A percentile compares a stretch with the other conserved stretches of the same genome.
Conservation (phyloP, 1,284 basidiomycete species). For the Ustanciosporium gigantosporum region DNA sequence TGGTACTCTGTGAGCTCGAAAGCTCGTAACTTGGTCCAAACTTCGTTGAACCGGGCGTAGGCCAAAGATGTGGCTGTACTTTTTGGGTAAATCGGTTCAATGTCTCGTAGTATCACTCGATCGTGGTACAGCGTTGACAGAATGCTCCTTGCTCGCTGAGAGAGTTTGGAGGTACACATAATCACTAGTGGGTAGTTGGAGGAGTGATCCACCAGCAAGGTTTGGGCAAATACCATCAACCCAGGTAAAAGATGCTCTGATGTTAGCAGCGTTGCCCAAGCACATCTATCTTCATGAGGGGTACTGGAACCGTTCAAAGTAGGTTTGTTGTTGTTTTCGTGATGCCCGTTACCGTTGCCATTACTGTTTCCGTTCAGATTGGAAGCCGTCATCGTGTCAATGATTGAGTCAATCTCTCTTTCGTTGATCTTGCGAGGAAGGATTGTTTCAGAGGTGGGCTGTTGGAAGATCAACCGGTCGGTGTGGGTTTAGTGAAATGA, state of each 20-base stretch:
- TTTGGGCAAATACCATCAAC: conserved; percentile 44
- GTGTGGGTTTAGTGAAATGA: no score
- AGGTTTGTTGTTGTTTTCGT: no score
- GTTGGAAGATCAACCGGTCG: no score
- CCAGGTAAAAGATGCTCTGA: conserved; percentile 49
- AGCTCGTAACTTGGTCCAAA: conserved; percentile 58
- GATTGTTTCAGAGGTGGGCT: no score
- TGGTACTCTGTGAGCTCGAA: conserved; percentile 62
- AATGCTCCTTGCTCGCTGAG: conserved; percentile 12
- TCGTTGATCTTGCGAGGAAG: no score
- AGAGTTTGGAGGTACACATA: conserved; percentile 42
- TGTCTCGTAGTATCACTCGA: conserved; percentile 19
- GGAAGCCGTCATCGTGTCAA: no score
- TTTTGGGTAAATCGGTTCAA: conserved; percentile 33
- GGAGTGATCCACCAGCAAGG: conserved; percentile 30
- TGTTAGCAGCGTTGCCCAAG: conserved; percentile 53
- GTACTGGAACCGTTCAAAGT: no score
- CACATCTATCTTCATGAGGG: conserved; percentile 10
- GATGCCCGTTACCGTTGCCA: no score
- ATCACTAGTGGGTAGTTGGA: conserved; percentile 46
- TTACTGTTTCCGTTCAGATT: no score
- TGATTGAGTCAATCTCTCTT: no score
- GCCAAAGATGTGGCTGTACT: conserved; percentile 12
- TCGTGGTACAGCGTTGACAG: conserved; percentile 26
- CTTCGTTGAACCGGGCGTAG: conserved; percentile 48